Evolutionary conservation across 148 eudicot species (phyloP), one percentile per base, ranked within the genome.

Genomic region (Silene latifolia): DNA sequence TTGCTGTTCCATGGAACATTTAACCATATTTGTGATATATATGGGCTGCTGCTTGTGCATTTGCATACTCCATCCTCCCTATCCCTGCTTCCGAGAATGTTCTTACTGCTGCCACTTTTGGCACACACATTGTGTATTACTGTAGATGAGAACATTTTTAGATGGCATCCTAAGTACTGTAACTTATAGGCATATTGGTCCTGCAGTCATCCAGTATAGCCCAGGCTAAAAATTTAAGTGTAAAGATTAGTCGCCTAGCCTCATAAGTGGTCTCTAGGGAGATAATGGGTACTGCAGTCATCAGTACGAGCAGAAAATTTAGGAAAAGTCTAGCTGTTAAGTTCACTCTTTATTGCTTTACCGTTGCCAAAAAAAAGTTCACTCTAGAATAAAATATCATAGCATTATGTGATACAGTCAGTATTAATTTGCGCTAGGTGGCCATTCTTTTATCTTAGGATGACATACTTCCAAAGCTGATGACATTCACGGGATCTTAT

Each of bases 401-500:
- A 67, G 47, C 27, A 29, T 29, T 54, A 54, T 42, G 12, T 1
- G 6, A 29, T 9, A 35, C 71, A 53, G 54, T 42, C 83, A 39
- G 68, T 72, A 69, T 75, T 32, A 32, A 32, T 32, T 2, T 32
- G 4, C 35, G 35, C 35, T 32, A 32, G 3, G n/a, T 29, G 10
- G 4, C 35, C 80, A 32, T 29, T 70, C 23, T 73, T 72, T 57
- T 77, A 59, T 35, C 64, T 78, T 86, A 95, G 99, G 99, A 92
- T 86, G 97, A 95, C 83, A 89, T 95, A 73, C 90, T 92, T 39
- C 97, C 99, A 58, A 95, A 95, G 85, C 84, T 92, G 84, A 95
- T 95, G 99, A 86, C 96, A 14, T 86, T 82, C 51, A 88, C 91
- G 71, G 99, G 99, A 66, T 95, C 99, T 14, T 89, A 89, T 76